Evolutionary conservation across 129 eudicot species (phyloP).

Genomic region (Centella asiatica): DNA sequence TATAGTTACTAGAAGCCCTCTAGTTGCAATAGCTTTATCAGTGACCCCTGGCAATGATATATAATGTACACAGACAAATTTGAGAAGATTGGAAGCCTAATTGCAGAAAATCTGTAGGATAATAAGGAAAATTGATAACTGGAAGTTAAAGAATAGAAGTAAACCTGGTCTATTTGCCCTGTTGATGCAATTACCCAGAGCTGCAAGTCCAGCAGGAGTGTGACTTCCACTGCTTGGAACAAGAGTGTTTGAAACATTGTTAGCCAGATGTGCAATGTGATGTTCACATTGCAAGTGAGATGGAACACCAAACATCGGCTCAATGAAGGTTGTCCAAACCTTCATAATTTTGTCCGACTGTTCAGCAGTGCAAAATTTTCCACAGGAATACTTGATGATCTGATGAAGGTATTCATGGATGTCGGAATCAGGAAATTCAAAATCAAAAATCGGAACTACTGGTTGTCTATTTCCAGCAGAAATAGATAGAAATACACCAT

Average conservation of each 20-base stretch:
- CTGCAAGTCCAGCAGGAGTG: slow-evolving; percentile 20
- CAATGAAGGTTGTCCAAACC: slow-evolving; percentile 48
- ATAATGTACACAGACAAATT: background rate
- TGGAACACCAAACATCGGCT: slow-evolving; percentile 40
- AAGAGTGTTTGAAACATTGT: slow-evolving; percentile 19
- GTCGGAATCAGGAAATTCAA: slow-evolving; percentile 44
- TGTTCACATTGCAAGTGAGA: slow-evolving; percentile 23
- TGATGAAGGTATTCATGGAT: slow-evolving; percentile 72
- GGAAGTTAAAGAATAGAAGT: background rate
- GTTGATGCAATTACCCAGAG: background rate
- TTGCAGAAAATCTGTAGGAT: background rate
- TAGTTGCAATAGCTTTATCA: slow-evolving; percentile 7
- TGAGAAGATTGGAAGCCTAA: background rate
- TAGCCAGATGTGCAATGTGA: slow-evolving; percentile 37
- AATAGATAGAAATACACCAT: slow-evolving; percentile 47
- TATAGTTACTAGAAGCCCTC: slow-evolving; percentile 15
- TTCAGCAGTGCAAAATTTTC: slow-evolving; percentile 63
- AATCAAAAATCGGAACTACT: slow-evolving; percentile 52
- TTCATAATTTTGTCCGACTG: slow-evolving; percentile 45
- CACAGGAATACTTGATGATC: slow-evolving; percentile 63
- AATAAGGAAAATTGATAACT: background rate
- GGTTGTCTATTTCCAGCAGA: slow-evolving; percentile 48
- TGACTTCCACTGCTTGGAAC: slow-evolving; percentile 17
- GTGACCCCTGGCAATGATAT: slow-evolving; percentile 5
- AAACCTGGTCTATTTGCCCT: slow-evolving; percentile 18